Conservation (phyloP, 1,284 basidiomycete species). For the Schizophyllum amplum region DNA sequence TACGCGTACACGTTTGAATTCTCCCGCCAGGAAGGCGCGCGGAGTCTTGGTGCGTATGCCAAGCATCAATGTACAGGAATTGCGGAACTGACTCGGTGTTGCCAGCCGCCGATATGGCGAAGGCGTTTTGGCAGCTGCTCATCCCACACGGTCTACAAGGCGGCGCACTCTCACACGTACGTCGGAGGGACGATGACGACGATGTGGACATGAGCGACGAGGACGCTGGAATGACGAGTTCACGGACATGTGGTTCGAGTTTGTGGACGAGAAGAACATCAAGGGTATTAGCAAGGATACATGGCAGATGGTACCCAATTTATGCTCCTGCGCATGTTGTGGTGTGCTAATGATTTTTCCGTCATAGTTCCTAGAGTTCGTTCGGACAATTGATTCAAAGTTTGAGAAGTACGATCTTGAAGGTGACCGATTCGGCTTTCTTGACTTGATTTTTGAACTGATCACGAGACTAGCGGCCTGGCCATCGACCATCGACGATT, state of each 20-base stretch:
- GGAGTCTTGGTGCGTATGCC: constrained; percentile 50
- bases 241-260: constrained; percentile 81
- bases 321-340: constrained; percentile 1
- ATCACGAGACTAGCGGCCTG: constrained; percentile 49
- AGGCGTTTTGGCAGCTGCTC: constrained; percentile 81
- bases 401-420: constrained; percentile 83
- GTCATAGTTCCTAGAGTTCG: constrained; percentile 70
- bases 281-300: constrained; percentile 93
- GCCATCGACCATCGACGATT: constrained; percentile 86
- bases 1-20: constrained; percentile 90
- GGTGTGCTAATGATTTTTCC: constrained; percentile 1
- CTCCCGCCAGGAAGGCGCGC: constrained; percentile 68
- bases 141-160: constrained; percentile 73
- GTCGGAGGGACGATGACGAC: constrained; percentile 25
- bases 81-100: neutral
- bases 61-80: neutral
- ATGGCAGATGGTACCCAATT: constrained; percentile 71
- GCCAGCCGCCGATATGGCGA: constrained; percentile 64
- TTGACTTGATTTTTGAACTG: neutral
- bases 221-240: constrained; percentile 61
- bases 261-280: constrained; percentile 58
- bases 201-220: constrained; percentile 38
- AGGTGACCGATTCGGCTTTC: constrained; percentile 39
- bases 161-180: constrained; percentile 52
- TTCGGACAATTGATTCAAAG: constrained; percentile 72